These are phyloP conservation scores for Achaetomium macrosporum DNA, from an alignment of 2,329 filamentous ascomycete genomes.

Conservation along the genomic window DNA sequence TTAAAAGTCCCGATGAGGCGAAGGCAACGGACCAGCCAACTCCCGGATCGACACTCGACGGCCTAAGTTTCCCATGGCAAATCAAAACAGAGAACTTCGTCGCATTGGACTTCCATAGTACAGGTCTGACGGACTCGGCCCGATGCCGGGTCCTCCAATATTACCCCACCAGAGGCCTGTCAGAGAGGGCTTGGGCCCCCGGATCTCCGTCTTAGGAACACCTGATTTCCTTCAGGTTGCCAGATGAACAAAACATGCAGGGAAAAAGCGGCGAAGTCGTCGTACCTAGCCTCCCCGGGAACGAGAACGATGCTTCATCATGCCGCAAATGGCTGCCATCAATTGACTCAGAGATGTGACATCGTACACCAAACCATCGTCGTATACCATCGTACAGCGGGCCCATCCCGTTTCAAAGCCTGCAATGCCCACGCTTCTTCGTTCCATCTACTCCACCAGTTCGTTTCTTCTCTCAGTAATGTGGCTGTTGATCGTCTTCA, in stretches of 20 bases:
- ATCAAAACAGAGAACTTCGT: background rate
- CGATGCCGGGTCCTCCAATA: background rate
- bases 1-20: no score
- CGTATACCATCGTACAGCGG: background rate
- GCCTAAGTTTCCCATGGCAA: background rate
- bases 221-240: background rate
- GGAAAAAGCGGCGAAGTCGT: background rate
- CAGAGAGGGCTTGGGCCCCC: background rate
- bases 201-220: background rate
- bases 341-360: background rate
- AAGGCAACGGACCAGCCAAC: no score
- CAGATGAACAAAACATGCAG: background rate
- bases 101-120: background rate
- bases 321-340: background rate
- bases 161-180: background rate
- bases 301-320: background rate
- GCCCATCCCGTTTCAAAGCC: background rate
- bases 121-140: background rate
- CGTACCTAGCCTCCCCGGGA: background rate
- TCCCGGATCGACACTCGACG: no score
- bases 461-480: conserved; percentile 9
- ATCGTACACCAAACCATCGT: background rate
- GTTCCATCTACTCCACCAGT: background rate
- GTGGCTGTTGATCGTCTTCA: conserved; percentile 12
- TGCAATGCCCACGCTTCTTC: background rate